Base-by-base conservation (phyloP, 768 basidiomycete species). In the Cystobasidium onofrii region DNA sequence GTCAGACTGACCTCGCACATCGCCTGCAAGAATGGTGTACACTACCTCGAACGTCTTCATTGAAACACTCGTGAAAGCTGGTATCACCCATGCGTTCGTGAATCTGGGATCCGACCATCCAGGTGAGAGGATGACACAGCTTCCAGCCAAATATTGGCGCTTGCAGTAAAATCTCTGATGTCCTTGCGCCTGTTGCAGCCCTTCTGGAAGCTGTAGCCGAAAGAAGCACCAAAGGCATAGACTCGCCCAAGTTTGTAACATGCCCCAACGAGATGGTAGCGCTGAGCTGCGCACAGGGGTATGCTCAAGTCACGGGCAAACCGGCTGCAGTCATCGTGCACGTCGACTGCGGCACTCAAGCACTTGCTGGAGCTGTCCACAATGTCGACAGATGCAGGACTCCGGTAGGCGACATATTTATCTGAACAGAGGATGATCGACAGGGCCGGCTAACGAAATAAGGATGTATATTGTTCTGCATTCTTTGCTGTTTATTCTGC, bases 41-140 rank as follows among this genome's bases (percentile, higher is more conserved):
- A 89, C 88, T 0, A 83, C 86, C 1, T 87, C 87, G 23, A 86
- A 87, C 27, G 80, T 88, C 27, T 86, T 90, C 77, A 82, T 90
- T 13, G 81, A 85, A 50, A 81, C 87, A 0, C 83, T 89, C 23
- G 79, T 80, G 18, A 80, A 85, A 64, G 85, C 85, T 0, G 87
- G 87, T 1, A 86, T 89, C 41, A 88, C 87, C 0, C 87, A 88
- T 78, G 85, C 85, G 10, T 88, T 89, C 77, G 88, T 87, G 20
- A 89, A 89, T 81, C 89, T 89, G 87, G 89, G 89, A 0, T 88
- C 87, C 0, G 89, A 90, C 76, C 89, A 90, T 76, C 87, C 88
- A 60, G 57, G 57, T 60, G 57, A 60, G 57, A 13, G 20, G 52
- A 20, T n/a, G n/a, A n/a, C n/a, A n/a, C n/a, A n/a, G n/a, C n/a